These are phyloP conservation scores for Lentinula detonsa DNA, from an alignment of 768 basidiomycete genomes.

Conservation along the genomic window DNA sequence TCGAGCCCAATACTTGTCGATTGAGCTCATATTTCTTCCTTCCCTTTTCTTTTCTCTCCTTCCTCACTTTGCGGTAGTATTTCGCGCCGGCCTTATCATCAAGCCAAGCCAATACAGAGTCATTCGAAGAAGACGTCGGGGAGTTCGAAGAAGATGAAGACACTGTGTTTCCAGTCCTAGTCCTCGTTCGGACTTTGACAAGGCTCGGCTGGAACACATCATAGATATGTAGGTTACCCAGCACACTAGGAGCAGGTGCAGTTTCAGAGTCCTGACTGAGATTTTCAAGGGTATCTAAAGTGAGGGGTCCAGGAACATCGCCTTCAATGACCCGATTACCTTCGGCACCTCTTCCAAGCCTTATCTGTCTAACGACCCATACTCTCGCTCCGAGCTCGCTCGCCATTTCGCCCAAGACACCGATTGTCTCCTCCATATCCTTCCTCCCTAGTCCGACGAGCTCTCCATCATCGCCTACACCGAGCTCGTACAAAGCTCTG, in stretches of 20 bases:
- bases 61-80: neutral
- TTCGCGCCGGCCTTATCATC: neutral
- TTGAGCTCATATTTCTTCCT: neutral
- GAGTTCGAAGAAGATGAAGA: neutral
- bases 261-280: neutral
- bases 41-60: neutral
- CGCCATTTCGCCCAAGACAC: slow-evolving; percentile 83
- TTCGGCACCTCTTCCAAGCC: slow-evolving; percentile 56
- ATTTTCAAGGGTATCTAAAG: slow-evolving; percentile 17
- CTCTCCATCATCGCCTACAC: slow-evolving; percentile 82
- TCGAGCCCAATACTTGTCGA: neutral
- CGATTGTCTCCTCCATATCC: slow-evolving; percentile 77
- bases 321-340: slow-evolving; percentile 28
- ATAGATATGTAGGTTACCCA: neutral
- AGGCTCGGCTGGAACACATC: neutral
- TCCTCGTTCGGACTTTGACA: neutral
- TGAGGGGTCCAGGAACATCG: slow-evolving; percentile 25
- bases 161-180: neutral
- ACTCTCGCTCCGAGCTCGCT: slow-evolving; percentile 91
- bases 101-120: neutral
- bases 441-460: slow-evolving; percentile 71
- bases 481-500: slow-evolving; percentile 73
- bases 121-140: neutral
- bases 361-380: slow-evolving; percentile 84
- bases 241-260: neutral